Percentiles rank a stretch among this genome's conserved stretches.
Evolutionary conservation across 768 basidiomycete species (phyloP).

Genomic region (Pulveroboletus frians): DNA sequence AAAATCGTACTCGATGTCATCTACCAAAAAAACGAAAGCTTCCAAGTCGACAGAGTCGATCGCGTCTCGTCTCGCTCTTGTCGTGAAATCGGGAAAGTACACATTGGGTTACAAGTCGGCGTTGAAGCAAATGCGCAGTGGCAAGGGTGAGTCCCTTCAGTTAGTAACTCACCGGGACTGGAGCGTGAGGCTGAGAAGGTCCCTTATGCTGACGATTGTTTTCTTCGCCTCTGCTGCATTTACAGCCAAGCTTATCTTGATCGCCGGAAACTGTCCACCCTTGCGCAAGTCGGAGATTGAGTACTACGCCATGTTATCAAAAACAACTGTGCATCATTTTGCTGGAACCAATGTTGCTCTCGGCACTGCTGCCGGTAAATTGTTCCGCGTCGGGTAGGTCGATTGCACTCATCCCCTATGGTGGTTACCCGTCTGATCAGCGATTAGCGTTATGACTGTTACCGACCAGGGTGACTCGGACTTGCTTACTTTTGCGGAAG

Average conservation of each 20-base stretch:
- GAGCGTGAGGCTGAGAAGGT: conserved; percentile 99
- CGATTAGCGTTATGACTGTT: conserved; percentile 89
- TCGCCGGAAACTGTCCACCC: conserved; percentile 98
- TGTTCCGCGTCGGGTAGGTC: conserved; percentile 93
- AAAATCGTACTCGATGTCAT: conserved; percentile 64
- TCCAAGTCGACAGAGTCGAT: conserved; percentile 93
- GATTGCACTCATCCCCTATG: background rate
- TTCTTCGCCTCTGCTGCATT: conserved; percentile 13
- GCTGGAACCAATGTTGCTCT: conserved; percentile 96
- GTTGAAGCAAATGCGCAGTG: conserved; percentile 95
- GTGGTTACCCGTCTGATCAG: conserved; percentile 4
- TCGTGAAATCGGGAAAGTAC: conserved; percentile 99
- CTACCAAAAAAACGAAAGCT: conserved; percentile 92
- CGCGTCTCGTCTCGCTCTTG: conserved; percentile 85
- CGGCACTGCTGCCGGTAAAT: conserved; percentile 97
- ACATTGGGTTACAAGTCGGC: conserved; percentile 96
- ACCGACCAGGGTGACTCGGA: conserved; percentile 95
- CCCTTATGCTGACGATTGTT: conserved; percentile 66
- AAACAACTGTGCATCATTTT: conserved; percentile 98
- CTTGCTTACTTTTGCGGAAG: conserved; percentile 82
- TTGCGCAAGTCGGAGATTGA: conserved; percentile 99
- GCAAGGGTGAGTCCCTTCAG: conserved; percentile 75
- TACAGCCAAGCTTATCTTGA: conserved; percentile 94
- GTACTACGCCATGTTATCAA: conserved; percentile 99
- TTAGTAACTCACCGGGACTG: conserved; percentile 75